Evolutionary conservation across 2,329 filamentous ascomycete genomes (phyloP), one percentile per base, ranked within the genome.

Genomic region (Trichocomaceae sp.): DNA sequence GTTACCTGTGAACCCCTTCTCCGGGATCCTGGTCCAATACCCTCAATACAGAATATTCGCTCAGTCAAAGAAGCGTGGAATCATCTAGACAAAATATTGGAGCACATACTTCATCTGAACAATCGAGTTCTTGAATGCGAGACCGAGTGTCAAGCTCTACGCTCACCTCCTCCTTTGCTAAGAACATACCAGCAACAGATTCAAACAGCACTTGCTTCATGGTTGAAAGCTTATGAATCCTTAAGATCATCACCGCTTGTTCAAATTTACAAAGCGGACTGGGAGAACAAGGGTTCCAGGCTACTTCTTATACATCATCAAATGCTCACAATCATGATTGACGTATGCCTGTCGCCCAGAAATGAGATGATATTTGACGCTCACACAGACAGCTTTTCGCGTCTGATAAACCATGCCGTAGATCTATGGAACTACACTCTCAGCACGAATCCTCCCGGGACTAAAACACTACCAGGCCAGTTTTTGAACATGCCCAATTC

Each of bases 11-110:
- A 51, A n/a, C 17, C 37, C 5, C 39, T 51, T 33, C 8, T 31
- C 10, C n/a, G 1, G 17, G 26, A 44, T 15, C 49, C 39, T 35
- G n/a, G n/a, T 51, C 35, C 39, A 20, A 20, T 51, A 33, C 13
- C 15, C 9, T 22, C 37, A 10, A 44, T 42, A 35, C 49, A 44
- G 12, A 44, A 15, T 22, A 31, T 51, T n/a, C 49, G 17, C 49
- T 44, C 49, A 10, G 15, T 51, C 49, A 51, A 51, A 33, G 49
- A 51, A 19, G 49, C 49, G n/a, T 51, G 49, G 49, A 44, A 33
- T 31, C 6, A 42, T 33, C 39, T 51, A 15, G 49, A 51, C 26
- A 33, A 20, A 22, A 33, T 51, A 42, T 17, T 51, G n/a, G 35
- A 51, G 17, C n/a, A 33, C 1, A 44, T 51, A 22, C 1, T 44